phyloP scores from a whole-genome alignment of 2,329 filamentous ascomycete species.

The Colletotrichum neosansevieriae region DNA sequence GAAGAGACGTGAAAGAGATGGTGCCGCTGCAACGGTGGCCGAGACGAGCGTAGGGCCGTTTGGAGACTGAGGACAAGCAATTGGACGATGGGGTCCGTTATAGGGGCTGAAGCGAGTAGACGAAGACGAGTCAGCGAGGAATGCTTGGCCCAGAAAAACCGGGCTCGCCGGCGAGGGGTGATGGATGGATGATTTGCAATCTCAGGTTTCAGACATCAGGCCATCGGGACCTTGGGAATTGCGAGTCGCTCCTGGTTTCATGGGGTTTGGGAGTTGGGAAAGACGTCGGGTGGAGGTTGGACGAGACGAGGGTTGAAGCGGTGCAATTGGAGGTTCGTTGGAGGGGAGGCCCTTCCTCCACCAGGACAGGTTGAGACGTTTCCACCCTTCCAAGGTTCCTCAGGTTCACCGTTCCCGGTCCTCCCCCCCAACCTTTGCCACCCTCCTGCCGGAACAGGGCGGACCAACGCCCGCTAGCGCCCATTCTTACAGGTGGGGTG shows the following conservation, averaged over 20 bases:
- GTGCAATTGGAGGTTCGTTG: conserved; percentile 8
- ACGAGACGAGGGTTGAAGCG: neutral
- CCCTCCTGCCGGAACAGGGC: conserved; percentile 29
- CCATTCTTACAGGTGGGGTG: conserved; percentile 25
- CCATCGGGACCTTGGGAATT: conserved; percentile 36
- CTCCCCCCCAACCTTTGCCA: conserved; percentile 8
- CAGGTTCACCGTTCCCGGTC: conserved; percentile 19
- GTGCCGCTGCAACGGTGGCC: conserved; percentile 1
- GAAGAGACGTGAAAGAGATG: conserved; percentile 11
- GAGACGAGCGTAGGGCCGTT: conserved; percentile 22
- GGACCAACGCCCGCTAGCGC: conserved; percentile 29
- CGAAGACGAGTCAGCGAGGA: neutral
- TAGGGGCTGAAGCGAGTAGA: conserved; percentile 3
- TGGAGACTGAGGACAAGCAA: conserved; percentile 20
- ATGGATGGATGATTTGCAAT: conserved; percentile 36
- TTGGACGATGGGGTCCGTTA: conserved; percentile 15
- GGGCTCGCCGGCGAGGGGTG: conserved; percentile 1
- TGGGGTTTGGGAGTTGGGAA: conserved; percentile 9
- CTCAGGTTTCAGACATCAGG: conserved; percentile 42
- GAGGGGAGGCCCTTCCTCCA: neutral
- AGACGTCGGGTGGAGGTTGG: neutral
- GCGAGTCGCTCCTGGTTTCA: conserved; percentile 39
- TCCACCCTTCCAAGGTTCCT: conserved; percentile 30
- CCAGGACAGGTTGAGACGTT: conserved; percentile 34
- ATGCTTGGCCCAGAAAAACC: conserved; percentile 8